A percentile compares a stretch with the other conserved stretches of the same genome.
Conservation (phyloP, 768 basidiomycete species). For the Boletus edulis region DNA sequence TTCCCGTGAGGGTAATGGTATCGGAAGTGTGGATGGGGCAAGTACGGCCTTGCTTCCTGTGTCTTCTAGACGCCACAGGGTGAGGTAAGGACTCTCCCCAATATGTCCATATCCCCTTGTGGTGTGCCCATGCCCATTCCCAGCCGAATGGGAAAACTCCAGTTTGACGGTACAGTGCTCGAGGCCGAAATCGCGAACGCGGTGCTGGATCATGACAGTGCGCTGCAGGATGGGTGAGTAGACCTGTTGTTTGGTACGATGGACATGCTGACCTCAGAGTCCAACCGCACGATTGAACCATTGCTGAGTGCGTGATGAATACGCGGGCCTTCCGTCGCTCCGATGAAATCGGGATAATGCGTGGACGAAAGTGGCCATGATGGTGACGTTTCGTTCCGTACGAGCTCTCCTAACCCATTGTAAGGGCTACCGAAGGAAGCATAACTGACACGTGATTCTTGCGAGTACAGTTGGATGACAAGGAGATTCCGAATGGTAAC, state of each 20-base stretch:
- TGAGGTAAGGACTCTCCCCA: slow-evolving; percentile 14
- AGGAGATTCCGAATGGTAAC: slow-evolving; percentile 21
- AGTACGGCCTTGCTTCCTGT: slow-evolving; percentile 4
- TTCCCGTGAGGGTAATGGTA: slow-evolving; percentile 4
- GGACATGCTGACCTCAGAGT: slow-evolving; percentile 10
- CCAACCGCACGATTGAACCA: slow-evolving; percentile 21
- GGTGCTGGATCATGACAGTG: slow-evolving; percentile 19
- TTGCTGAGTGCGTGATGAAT: slow-evolving; percentile 14
- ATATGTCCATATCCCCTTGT: slow-evolving; percentile 13
- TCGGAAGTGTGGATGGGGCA: slow-evolving; percentile 8
- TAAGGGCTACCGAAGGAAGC: slow-evolving; percentile 19
- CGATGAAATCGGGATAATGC: slow-evolving; percentile 22
- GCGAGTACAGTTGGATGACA: slow-evolving; percentile 8
- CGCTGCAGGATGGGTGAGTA: slow-evolving; percentile 6
- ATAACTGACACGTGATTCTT: neutral
- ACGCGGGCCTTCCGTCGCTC: slow-evolving; percentile 5
- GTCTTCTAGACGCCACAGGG: slow-evolving; percentile 18
- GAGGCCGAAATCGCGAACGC: slow-evolving; percentile 25
- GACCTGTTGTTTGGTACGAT: neutral
- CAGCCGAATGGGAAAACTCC: slow-evolving; percentile 1
- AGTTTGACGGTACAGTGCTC: slow-evolving; percentile 17
- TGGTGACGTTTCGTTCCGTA: slow-evolving; percentile 26
- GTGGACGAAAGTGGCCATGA: slow-evolving; percentile 25
- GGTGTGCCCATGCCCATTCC: slow-evolving; percentile 1
- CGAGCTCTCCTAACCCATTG: slow-evolving; percentile 21